A percentile compares a stretch with the other conserved stretches of the same genome.
phyloP scores from a whole-genome alignment of 192 early-diverging fungal genomes.

The Rhizophagus clarus region DNA sequence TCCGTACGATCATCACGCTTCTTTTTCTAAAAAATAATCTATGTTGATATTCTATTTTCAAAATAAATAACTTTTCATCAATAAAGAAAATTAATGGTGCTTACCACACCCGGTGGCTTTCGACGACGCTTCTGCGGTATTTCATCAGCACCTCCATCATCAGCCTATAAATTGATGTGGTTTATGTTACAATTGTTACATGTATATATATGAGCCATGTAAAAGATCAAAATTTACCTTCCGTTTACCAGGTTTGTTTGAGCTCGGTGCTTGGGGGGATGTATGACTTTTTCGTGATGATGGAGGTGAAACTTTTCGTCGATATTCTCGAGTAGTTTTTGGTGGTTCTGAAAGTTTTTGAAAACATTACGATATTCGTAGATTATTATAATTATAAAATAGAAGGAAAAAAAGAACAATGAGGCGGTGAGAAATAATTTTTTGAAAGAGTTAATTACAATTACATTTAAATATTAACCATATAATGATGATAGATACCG shows the following conservation, averaged over 20 bases:
- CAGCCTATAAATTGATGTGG: constrained; percentile 6
- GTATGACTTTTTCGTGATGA: constrained; percentile 12
- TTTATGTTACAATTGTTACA: not conserved
- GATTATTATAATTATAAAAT: not conserved
- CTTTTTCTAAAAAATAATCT: constrained; percentile 21
- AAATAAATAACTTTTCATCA: not conserved
- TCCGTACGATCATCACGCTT: constrained; percentile 33
- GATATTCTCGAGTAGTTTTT: not conserved
- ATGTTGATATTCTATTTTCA: not conserved
- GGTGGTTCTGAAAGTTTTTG: not conserved
- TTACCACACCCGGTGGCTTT: constrained; percentile 16
- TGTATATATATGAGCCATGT: not conserved
- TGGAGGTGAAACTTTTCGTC: constrained; percentile 1
- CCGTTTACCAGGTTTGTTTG: constrained; percentile 17
- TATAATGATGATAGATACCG: constrained; percentile 19
- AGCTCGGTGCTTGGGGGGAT: not conserved
- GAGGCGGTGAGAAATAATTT: not conserved
- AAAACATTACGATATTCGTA: not conserved
- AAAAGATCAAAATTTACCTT: constrained; percentile 10
- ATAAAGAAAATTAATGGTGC: too few species aligned
- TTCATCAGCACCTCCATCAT: constrained; percentile 14
- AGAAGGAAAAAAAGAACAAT: not conserved
- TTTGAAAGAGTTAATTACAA: not conserved
- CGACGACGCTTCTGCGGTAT: constrained; percentile 17
- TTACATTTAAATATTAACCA: not conserved